Conservation (phyloP, 352 stramenopile genomes). For the Pythium folliculosum region DNA sequence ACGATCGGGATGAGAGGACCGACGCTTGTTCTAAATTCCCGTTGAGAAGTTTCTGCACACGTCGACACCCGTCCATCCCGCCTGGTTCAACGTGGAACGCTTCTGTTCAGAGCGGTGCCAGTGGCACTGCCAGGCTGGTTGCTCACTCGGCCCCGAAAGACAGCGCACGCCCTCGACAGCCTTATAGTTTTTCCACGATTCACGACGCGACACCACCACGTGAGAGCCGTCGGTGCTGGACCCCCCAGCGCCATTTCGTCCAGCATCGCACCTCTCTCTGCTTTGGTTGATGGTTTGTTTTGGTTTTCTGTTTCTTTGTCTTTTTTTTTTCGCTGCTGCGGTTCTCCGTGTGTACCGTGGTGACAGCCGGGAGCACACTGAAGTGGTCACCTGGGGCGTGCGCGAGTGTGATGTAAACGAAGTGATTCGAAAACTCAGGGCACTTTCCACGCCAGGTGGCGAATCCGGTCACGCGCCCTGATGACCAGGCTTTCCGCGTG, state of each 20-base stretch:
- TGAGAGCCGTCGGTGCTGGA: no score
- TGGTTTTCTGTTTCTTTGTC: no score
- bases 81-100: conserved; percentile 6
- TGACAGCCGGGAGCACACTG: neutral
- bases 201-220: no score
- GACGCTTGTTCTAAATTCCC: neutral
- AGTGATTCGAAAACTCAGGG: conserved; percentile 13
- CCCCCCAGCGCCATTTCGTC: no score
- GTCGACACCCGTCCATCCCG: no score
- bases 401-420: conserved; percentile 10
- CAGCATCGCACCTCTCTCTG: no score
- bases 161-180: no score
- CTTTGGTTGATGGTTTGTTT: no score
- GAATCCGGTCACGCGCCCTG: neutral
- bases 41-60: neutral
- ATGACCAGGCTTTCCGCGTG: neutral
- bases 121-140: neutral
- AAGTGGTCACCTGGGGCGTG: neutral
- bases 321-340: neutral
- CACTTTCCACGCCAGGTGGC: conserved; percentile 11
- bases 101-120: conserved; percentile 5
- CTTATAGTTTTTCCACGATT: no score
- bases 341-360: neutral
- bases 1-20: no score
- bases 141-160: neutral